Percentiles rank a stretch among this genome's conserved stretches.
Conservation (phyloP, 2,329 filamentous ascomycete species). For the Colletotrichum phormii region DNA sequence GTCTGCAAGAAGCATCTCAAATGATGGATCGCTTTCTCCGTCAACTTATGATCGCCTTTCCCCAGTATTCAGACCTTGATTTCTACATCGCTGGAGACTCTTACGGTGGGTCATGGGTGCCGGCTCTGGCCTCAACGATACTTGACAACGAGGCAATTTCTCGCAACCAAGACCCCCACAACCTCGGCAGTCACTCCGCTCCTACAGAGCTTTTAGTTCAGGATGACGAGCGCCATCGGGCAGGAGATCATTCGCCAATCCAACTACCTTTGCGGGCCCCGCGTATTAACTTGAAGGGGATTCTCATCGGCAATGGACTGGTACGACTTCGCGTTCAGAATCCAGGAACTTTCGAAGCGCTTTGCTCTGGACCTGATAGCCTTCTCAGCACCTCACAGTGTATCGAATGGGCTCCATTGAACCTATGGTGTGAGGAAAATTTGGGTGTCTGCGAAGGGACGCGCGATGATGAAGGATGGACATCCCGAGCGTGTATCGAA, state of each 20-base stretch:
- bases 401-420: not conserved
- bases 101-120: constrained; percentile 10
- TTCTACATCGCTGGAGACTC: constrained; percentile 11
- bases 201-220: not conserved
- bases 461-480: not conserved
- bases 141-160: not conserved
- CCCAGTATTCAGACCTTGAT: not conserved
- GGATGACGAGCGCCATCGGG: not conserved
- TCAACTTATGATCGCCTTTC: not conserved
- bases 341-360: constrained; percentile 1
- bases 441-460: not conserved
- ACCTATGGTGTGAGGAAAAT: constrained; percentile 1
- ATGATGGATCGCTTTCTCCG: not conserved
- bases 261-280: not conserved
- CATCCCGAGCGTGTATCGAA: not conserved
- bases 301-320: constrained; percentile 17
- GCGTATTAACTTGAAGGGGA: constrained; percentile 1
- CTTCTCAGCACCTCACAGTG: not conserved
- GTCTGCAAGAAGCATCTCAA: constrained; percentile 4
- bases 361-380: not conserved
- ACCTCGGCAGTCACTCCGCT: not conserved
- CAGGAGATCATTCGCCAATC: not conserved
- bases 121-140: not conserved
- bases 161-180: not conserved
- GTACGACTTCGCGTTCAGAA: constrained; percentile 14